phyloP scores from a whole-genome alignment of 1,284 basidiomycete species.

The Somion occarium region DNA sequence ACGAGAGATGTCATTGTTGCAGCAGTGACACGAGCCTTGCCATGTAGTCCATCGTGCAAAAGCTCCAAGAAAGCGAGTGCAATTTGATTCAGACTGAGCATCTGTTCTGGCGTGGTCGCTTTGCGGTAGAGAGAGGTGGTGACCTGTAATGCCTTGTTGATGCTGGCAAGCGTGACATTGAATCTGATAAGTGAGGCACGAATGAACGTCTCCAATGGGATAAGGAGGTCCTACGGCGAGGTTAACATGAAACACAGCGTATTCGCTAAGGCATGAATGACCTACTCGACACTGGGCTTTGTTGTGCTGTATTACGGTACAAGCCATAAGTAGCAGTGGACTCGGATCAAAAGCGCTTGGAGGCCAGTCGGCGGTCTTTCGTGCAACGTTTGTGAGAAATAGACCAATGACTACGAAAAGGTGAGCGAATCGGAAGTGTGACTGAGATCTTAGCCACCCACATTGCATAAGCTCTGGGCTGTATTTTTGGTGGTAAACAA shows the following conservation, averaged over 20 bases:
- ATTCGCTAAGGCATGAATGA: conserved; percentile 2
- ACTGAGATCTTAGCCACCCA: too few relatives aligned
- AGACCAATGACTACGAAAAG: conserved; percentile 56
- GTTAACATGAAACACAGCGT: neutral
- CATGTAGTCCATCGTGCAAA: conserved; percentile 45
- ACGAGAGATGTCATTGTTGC: conserved; percentile 44
- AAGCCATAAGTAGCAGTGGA: conserved; percentile 46
- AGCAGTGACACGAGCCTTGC: conserved; percentile 48
- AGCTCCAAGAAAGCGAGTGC: conserved; percentile 50
- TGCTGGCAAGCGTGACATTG: conserved; percentile 37
- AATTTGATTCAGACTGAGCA: conserved; percentile 34
- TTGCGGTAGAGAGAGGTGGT: conserved; percentile 37
- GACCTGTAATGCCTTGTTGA: conserved; percentile 49
- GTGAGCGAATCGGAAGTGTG: conserved; percentile 10
- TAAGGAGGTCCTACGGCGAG: conserved; percentile 54
- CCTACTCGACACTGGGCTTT: conserved; percentile 52
- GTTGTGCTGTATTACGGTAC: conserved; percentile 54
- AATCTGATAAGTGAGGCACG: conserved; percentile 48
- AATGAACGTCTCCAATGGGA: conserved; percentile 52
- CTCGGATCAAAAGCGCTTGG: conserved; percentile 47
- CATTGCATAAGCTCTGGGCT: conserved; percentile 48
- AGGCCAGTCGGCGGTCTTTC: conserved; percentile 50
- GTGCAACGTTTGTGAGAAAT: conserved; percentile 45
- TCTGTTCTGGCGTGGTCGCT: conserved; percentile 22
- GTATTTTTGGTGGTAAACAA: conserved; percentile 50